Conservation (phyloP, 495 filamentous ascomycete genomes). For the Penicillium paxilli region DNA sequence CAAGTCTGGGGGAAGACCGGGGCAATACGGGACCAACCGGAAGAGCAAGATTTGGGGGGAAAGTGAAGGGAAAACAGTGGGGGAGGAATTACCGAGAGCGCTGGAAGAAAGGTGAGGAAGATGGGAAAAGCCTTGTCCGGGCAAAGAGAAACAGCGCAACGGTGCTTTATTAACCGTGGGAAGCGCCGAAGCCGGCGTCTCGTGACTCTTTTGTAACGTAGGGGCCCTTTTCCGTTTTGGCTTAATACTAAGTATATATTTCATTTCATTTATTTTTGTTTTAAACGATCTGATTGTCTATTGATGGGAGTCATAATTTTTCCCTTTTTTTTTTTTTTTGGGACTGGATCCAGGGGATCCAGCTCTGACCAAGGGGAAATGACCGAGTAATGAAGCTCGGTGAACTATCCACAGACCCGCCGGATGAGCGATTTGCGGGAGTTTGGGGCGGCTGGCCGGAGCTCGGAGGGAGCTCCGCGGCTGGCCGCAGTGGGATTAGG, state of each 20-base stretch:
- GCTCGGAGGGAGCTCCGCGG: constrained; percentile 16
- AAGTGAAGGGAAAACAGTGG: constrained; percentile 8
- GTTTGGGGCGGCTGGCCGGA: constrained; percentile 19
- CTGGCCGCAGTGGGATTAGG: background rate
- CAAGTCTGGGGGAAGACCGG: constrained; percentile 20
- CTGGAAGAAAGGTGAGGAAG: constrained; percentile 10
- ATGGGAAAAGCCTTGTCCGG: constrained; percentile 39
- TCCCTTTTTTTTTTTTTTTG: too few relatives aligned
- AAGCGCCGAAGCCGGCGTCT: constrained; percentile 41
- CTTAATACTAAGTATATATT: too few relatives aligned
- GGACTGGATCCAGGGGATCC: background rate
- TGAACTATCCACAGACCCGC: constrained; percentile 20
- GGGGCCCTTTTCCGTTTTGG: background rate
- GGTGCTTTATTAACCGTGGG: constrained; percentile 18
- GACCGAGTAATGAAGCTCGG: background rate
- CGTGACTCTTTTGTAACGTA: background rate
- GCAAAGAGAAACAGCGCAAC: background rate
- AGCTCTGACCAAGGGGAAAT: background rate
- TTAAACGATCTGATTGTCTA: too few relatives aligned
- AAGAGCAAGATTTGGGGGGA: constrained; percentile 1
- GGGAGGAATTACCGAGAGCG: constrained; percentile 22
- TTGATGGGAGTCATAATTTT: too few relatives aligned
- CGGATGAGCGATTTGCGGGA: constrained; percentile 16
- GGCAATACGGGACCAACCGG: constrained; percentile 29
- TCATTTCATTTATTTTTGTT: background rate